Evolutionary conservation across 2,329 filamentous ascomycete genomes (phyloP).

Genomic region (Hymenoscyphus albidus): DNA sequence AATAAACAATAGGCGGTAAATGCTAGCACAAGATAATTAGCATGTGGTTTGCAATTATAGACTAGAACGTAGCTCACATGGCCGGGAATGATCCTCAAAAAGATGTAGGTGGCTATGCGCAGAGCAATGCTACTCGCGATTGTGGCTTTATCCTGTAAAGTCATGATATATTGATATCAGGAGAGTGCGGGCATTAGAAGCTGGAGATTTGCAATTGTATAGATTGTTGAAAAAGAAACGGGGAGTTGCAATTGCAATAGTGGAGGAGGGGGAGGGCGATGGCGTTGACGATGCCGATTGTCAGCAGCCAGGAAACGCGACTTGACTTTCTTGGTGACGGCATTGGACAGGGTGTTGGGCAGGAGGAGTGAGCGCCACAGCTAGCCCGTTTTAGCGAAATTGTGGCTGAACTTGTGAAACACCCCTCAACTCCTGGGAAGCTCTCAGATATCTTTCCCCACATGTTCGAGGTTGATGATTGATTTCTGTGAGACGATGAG

Average conservation of each 20-base stretch:
- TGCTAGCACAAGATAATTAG: constrained; percentile 19
- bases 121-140: constrained; percentile 46
- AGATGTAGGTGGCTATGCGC: constrained; percentile 50
- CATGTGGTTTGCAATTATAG: constrained; percentile 8
- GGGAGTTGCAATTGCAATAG: neutral
- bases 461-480: neutral
- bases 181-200: neutral
- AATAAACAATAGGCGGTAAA: constrained; percentile 48
- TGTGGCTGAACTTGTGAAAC: neutral
- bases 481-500: too few relatives aligned
- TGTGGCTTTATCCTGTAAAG: constrained; percentile 30
- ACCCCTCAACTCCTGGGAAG: neutral
- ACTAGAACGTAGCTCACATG: constrained; percentile 29
- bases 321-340: neutral
- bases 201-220: neutral
- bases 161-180: constrained; percentile 17
- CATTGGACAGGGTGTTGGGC: neutral
- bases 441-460: neutral
- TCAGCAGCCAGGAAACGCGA: neutral
- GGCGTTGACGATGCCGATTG: neutral
- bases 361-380: too few relatives aligned
- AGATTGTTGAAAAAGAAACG: neutral
- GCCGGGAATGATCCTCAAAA: constrained; percentile 52
- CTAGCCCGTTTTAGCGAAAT: neutral
- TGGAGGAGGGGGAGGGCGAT: neutral